phyloP scores from a whole-genome alignment of 2,329 filamentous ascomycete species.

The Cladosporium oxysporum region DNA sequence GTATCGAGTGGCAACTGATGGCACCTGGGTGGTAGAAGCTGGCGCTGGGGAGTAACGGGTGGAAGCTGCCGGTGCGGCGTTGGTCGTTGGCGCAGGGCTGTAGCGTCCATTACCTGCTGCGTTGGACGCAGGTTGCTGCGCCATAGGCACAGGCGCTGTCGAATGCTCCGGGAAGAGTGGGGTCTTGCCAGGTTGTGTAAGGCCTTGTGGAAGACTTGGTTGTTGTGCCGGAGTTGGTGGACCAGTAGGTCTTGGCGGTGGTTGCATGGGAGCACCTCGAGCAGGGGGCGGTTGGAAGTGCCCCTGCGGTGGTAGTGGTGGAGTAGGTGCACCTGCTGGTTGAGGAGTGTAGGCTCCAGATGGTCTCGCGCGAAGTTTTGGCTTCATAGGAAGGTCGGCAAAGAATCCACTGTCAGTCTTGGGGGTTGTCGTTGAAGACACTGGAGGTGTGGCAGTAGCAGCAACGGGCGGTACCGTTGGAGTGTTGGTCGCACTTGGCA shows the following conservation, averaged over 20 bases:
- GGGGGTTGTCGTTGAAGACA: slow-evolving; percentile 27
- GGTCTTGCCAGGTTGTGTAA: slow-evolving; percentile 45
- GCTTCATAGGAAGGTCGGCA: slow-evolving; percentile 48
- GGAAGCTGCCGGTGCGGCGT: slow-evolving; percentile 31
- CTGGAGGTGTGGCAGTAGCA: slow-evolving; percentile 22
- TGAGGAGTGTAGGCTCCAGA: slow-evolving; percentile 33
- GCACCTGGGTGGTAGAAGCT: slow-evolving; percentile 39
- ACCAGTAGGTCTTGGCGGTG: slow-evolving; percentile 20
- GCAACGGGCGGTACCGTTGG: slow-evolving; percentile 38
- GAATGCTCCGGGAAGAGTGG: slow-evolving; percentile 42
- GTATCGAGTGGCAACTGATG: slow-evolving; percentile 51
- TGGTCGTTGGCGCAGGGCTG: slow-evolving; percentile 28
- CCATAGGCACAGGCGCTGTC: slow-evolving; percentile 29
- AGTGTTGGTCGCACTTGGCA: slow-evolving; percentile 20
- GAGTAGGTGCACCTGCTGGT: slow-evolving; percentile 21
- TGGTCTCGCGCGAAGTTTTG: slow-evolving; percentile 41
- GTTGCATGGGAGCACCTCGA: slow-evolving; percentile 10
- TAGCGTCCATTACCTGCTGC: slow-evolving; percentile 21
- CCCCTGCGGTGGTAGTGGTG: slow-evolving; percentile 19
- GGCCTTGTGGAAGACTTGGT: slow-evolving; percentile 30
- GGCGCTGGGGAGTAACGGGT: slow-evolving; percentile 40
- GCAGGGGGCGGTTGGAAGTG: slow-evolving; percentile 24
- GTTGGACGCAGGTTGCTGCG: slow-evolving; percentile 29
- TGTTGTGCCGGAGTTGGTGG: slow-evolving; percentile 29
- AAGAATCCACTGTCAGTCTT: slow-evolving; percentile 47